A percentile compares a stretch with the other conserved stretches of the same genome.
Conservation (phyloP, 1,139 yeast species). For the Torulaspora pretoriensis region DNA sequence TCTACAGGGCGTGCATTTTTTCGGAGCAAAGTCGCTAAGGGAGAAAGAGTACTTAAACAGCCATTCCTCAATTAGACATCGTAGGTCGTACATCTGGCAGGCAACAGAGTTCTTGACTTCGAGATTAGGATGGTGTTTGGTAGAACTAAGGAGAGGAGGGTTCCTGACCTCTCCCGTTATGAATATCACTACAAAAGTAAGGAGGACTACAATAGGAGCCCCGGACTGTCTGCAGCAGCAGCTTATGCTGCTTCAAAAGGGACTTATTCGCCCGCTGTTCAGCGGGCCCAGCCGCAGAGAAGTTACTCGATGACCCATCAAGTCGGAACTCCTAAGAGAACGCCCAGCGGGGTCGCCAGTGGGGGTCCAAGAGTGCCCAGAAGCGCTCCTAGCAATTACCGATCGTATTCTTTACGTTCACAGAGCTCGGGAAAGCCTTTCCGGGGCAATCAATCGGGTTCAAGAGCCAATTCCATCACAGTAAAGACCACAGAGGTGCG, state of each 20-base stretch:
- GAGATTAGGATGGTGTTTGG: conserved; percentile 11
- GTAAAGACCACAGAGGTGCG: conserved; percentile 32
- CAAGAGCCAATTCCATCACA: conserved; percentile 32
- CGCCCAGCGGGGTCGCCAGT: neutral
- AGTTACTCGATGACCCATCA: conserved; percentile 15
- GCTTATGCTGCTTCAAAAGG: conserved; percentile 29
- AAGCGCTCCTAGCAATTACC: conserved; percentile 7
- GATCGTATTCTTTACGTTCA: conserved; percentile 10
- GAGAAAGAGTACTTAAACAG: conserved; percentile 5
- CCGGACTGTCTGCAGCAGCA: conserved; percentile 31
- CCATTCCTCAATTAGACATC: neutral
- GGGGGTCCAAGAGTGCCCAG: conserved; percentile 2
- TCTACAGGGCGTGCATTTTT: neutral
- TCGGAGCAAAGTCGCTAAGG: conserved; percentile 6
- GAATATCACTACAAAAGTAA: conserved; percentile 32
- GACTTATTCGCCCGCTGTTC: conserved; percentile 9
- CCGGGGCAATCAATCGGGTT: conserved; percentile 5
- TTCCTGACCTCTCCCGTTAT: conserved; percentile 36
- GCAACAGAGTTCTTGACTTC: neutral
- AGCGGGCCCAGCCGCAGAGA: conserved; percentile 10
- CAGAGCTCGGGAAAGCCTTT: conserved; percentile 9
- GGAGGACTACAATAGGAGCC: conserved; percentile 25
- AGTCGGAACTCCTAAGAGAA: neutral
- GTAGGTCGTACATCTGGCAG: neutral
- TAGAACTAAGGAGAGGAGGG: conserved; percentile 22